Percentiles rank a stretch among this genome's conserved stretches.
phyloP scores from a whole-genome alignment of 2,329 filamentous ascomycete species.

The Diaporthe vexans region DNA sequence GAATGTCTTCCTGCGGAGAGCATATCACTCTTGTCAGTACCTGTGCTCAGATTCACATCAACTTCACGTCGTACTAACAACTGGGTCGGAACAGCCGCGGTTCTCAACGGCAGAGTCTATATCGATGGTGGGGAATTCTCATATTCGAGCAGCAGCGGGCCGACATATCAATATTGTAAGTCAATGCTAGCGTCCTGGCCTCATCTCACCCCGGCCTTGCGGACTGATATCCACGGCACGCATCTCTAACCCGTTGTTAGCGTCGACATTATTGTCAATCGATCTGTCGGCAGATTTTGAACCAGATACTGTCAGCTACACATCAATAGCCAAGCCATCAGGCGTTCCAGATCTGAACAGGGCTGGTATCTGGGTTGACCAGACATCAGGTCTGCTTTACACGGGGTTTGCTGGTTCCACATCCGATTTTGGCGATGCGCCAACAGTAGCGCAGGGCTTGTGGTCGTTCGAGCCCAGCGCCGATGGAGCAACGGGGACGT shows the following conservation, averaged over 20 bases:
- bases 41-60: no score
- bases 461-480: conserved; percentile 36
- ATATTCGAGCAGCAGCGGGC: not conserved
- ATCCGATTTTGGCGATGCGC: conserved; percentile 15
- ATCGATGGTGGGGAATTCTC: conserved; percentile 23
- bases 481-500: conserved; percentile 26
- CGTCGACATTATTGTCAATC: conserved; percentile 8
- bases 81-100: not conserved
- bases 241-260: not conserved
- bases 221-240: not conserved
- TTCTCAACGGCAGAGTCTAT: conserved; percentile 7
- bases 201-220: not conserved
- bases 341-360: conserved; percentile 24
- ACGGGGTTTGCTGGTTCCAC: conserved; percentile 32
- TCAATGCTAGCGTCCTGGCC: not conserved
- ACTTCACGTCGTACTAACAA: not conserved
- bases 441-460: conserved; percentile 20
- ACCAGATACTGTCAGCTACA: not conserved
- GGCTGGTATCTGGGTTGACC: conserved; percentile 29
- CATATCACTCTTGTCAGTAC: no score
- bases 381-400: conserved; percentile 16
- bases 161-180: conserved; percentile 14
- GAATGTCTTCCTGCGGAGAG: no score
- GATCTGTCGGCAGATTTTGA: conserved; percentile 31
- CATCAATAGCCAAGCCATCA: conserved; percentile 24